A percentile compares a stretch with the other conserved stretches of the same genome.
phyloP scores from a whole-genome alignment of 2,329 filamentous ascomycete species.

The Aschersonia sp. region DNA sequence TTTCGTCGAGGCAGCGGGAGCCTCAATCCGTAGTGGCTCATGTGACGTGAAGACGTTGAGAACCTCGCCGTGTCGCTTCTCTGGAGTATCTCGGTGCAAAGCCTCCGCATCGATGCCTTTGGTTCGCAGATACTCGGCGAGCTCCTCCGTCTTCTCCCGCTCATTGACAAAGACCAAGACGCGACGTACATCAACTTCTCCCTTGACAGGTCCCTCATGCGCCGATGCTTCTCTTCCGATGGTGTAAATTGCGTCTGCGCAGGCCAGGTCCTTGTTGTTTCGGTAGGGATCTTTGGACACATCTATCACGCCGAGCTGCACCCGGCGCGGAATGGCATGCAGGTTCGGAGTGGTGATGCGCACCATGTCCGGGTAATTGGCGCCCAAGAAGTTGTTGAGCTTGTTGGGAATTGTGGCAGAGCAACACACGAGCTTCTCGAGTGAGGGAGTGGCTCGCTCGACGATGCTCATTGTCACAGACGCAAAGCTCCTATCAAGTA shows the following conservation, averaged over 20 bases:
- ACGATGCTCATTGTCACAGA: conserved; percentile 72
- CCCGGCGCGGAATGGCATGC: conserved; percentile 86
- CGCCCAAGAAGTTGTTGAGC: conserved; percentile 71
- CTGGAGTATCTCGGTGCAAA: conserved; percentile 70
- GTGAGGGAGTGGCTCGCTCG: conserved; percentile 64
- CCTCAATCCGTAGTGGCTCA: conserved; percentile 22
- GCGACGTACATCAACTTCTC: conserved; percentile 56
- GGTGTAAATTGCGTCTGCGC: conserved; percentile 87
- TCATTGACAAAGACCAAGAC: conserved; percentile 96
- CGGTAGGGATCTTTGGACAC: conserved; percentile 85
- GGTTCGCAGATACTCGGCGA: conserved; percentile 62
- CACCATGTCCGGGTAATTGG: conserved; percentile 67
- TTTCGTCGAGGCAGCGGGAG: conserved; percentile 11
- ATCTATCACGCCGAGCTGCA: conserved; percentile 87
- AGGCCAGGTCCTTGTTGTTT: conserved; percentile 85
- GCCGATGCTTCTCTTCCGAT: conserved; percentile 63
- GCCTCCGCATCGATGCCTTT: conserved; percentile 86
- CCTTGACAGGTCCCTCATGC: conserved; percentile 41
- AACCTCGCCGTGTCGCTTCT: conserved; percentile 63
- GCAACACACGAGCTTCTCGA: conserved; percentile 81
- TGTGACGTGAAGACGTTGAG: conserved; percentile 57
- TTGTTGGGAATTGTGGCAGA: conserved; percentile 90
- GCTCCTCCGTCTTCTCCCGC: conserved; percentile 70
- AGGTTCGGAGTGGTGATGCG: conserved; percentile 91
- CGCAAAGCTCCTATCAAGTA: conserved; percentile 86